These are phyloP conservation scores for Pichia inconspicua DNA, from an alignment of 1,139 yeast species.

Conservation along the genomic window DNA sequence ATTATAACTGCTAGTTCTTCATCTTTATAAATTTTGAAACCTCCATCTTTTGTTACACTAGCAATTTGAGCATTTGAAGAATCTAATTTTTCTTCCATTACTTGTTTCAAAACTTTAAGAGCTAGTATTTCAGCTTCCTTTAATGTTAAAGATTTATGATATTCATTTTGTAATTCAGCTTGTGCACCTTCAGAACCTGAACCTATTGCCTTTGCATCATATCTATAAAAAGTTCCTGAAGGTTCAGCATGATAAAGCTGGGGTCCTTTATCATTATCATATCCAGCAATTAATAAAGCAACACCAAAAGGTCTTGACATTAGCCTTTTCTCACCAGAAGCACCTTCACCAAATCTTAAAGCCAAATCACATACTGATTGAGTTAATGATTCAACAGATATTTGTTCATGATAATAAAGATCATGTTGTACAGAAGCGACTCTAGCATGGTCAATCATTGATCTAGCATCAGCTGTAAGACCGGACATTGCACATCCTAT, in stretches of 20 bases:
- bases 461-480: constrained; percentile 95
- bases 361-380: constrained; percentile 98
- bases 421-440: constrained; percentile 85
- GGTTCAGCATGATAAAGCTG: constrained; percentile 99
- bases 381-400: constrained; percentile 87
- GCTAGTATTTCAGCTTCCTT: constrained; percentile 89
- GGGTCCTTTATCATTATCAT: constrained; percentile 88
- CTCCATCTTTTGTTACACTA: constrained; percentile 77
- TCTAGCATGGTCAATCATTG: constrained; percentile 98
- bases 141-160: constrained; percentile 88
- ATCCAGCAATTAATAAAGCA: constrained; percentile 91
- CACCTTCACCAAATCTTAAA: constrained; percentile 95
- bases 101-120: constrained; percentile 88
- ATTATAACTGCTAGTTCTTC: constrained; percentile 80
- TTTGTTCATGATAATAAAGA: constrained; percentile 85
- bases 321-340: constrained; percentile 90
- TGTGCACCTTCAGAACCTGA: constrained; percentile 99
- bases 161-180: constrained; percentile 93
- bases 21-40: constrained; percentile 81
- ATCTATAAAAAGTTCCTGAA: constrained; percentile 93
- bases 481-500: constrained; percentile 99
- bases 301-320: constrained; percentile 99
- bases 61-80: constrained; percentile 94
- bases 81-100: constrained; percentile 97
- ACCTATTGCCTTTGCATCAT: constrained; percentile 98